Evolutionary conservation across 805 yeast species (phyloP).

Genomic region (Yarrowia hollandica): DNA sequence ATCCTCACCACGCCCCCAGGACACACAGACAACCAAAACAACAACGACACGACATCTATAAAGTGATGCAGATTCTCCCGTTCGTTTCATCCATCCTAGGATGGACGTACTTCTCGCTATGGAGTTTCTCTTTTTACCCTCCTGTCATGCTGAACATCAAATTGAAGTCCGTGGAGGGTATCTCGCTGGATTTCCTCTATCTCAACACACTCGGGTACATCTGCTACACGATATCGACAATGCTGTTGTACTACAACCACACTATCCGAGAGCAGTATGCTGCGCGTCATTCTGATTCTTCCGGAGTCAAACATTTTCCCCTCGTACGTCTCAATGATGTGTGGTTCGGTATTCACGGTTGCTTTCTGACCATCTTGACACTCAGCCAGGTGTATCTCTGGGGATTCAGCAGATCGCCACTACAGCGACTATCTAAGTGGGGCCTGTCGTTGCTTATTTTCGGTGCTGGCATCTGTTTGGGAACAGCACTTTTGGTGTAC

Average conservation of each 20-base stretch:
- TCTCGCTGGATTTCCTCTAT: conserved; percentile 42
- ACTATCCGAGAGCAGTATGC: conserved; percentile 43
- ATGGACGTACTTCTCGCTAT: conserved; percentile 30
- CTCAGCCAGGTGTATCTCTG: conserved; percentile 44
- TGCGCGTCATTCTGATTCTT: conserved; percentile 34
- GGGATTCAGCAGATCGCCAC: conserved; percentile 42
- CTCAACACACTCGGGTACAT: conserved; percentile 43
- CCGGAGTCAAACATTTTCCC: conserved; percentile 39
- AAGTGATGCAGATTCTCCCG: neutral
- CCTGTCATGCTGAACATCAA: conserved; percentile 41
- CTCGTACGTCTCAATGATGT: conserved; percentile 48
- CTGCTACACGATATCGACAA: conserved; percentile 40
- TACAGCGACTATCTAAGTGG: conserved; percentile 37
- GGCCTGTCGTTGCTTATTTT: conserved; percentile 36
- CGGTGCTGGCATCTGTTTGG: conserved; percentile 33
- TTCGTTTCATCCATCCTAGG: conserved; percentile 9
- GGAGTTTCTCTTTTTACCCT: conserved; percentile 45
- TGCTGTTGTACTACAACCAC: conserved; percentile 40
- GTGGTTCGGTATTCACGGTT: conserved; percentile 49
- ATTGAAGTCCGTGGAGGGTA: conserved; percentile 43
- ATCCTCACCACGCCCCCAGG: no score
- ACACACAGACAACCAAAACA: neutral
- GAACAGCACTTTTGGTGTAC: conserved; percentile 36
- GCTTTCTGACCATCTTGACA: conserved; percentile 42
- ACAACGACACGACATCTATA: neutral